These are phyloP conservation scores for Ophiobolus disseminans DNA, from an alignment of 2,329 filamentous ascomycete genomes.

Conservation along the genomic window DNA sequence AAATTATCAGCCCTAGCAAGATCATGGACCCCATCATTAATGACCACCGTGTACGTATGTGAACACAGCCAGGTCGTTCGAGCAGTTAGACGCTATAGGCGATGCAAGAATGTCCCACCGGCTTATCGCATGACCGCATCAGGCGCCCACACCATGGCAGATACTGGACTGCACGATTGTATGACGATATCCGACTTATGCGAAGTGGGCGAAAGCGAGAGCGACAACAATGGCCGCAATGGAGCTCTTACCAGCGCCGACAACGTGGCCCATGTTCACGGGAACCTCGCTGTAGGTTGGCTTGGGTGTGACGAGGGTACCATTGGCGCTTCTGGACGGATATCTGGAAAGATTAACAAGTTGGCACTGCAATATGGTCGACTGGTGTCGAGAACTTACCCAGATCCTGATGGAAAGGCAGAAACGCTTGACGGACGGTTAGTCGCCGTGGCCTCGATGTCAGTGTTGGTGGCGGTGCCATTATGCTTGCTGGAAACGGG, in stretches of 20 bases:
- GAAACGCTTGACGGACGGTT: constrained; percentile 27
- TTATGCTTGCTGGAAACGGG: constrained; percentile 11
- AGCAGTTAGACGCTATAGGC: constrained; percentile 26
- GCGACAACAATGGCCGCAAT: constrained; percentile 36
- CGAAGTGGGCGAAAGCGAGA: constrained; percentile 35
- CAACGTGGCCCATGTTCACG: constrained; percentile 30
- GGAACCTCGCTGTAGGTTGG: constrained; percentile 34
- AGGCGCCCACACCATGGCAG: constrained; percentile 11
- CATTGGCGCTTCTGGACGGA: constrained; percentile 28
- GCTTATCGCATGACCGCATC: constrained; percentile 19
- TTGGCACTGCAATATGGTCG: not conserved
- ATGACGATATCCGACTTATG: constrained; percentile 17
- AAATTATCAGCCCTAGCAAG: constrained; percentile 28
- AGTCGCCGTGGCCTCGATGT: constrained; percentile 26
- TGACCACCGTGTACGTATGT: constrained; percentile 29
- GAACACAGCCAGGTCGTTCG: constrained; percentile 10
- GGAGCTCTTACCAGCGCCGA: constrained; percentile 32
- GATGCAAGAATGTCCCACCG: constrained; percentile 25
- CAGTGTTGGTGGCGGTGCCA: constrained; percentile 21
- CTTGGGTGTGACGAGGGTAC: constrained; percentile 28
- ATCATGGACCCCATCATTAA: constrained; percentile 21
- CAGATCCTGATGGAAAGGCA: constrained; percentile 31
- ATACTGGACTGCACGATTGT: constrained; percentile 10
- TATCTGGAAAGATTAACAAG: constrained; percentile 21
- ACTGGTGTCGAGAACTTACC: constrained; percentile 22